These are phyloP conservation scores for Hyphopichia buzzinii DNA, from an alignment of 1,139 yeast genomes.

Conservation along the genomic window DNA sequence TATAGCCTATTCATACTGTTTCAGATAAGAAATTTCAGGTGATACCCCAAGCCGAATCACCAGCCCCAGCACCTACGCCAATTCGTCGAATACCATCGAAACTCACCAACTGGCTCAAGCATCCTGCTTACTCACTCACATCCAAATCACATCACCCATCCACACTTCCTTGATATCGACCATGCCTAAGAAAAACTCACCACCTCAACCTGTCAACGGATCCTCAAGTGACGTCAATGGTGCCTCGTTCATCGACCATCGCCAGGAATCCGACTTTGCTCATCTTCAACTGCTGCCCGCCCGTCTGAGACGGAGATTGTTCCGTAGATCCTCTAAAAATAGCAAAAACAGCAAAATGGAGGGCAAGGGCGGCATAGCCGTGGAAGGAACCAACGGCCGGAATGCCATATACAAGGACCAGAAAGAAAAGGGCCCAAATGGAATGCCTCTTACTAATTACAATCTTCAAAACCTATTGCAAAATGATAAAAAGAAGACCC, in stretches of 20 bases:
- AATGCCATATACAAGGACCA: background rate
- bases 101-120: too few species aligned
- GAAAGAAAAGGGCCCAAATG: conserved; percentile 5
- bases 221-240: conserved; percentile 4
- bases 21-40: too few species aligned
- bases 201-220: too few species aligned
- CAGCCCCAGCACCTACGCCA: too few species aligned
- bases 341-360: background rate
- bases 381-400: background rate
- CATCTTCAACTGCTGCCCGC: conserved; percentile 34
- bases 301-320: conserved; percentile 26
- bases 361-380: background rate
- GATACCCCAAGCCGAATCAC: too few species aligned
- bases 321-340: conserved; percentile 8
- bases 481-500: background rate
- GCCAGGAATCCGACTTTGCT: conserved; percentile 28
- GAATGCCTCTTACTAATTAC: conserved; percentile 37
- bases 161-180: too few species aligned
- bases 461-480: conserved; percentile 28
- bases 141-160: too few species aligned
- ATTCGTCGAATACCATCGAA: too few species aligned
- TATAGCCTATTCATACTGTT: too few species aligned
- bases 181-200: too few species aligned
- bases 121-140: too few species aligned
- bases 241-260: conserved; percentile 35